phyloP scores from a whole-genome alignment of 2,329 filamentous ascomycete genomes.

The Ambrosiella cleistominuta region DNA sequence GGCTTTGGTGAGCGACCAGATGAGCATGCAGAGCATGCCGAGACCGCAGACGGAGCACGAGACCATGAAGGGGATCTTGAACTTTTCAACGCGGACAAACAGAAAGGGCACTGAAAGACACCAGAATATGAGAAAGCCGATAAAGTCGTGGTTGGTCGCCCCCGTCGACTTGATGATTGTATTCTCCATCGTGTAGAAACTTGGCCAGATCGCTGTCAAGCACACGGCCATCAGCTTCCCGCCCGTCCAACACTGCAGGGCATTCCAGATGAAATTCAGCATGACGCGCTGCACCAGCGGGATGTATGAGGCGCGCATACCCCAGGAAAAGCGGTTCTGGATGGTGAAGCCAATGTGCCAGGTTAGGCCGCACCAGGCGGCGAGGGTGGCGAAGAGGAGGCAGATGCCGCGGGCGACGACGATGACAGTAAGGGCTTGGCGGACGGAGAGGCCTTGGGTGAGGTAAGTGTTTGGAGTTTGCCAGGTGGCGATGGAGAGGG shows the following conservation, averaged over 20 bases:
- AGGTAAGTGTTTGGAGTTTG: conserved; percentile 30
- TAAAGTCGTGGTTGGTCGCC: conserved; percentile 25
- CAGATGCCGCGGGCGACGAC: conserved; percentile 26
- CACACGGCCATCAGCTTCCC: conserved; percentile 19
- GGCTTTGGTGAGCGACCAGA: conserved; percentile 28
- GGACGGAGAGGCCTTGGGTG: conserved; percentile 29
- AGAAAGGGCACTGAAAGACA: conserved; percentile 30
- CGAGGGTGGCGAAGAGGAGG: conserved; percentile 25
- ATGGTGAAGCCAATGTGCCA: conserved; percentile 35
- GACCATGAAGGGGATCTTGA: conserved; percentile 28
- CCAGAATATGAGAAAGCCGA: conserved; percentile 35
- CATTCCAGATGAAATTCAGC: conserved; percentile 33
- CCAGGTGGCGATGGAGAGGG: conserved; percentile 27
- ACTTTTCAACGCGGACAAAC: conserved; percentile 31
- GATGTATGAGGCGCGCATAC: conserved; percentile 30
- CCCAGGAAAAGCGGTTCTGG: conserved; percentile 33
- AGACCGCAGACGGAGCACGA: conserved; percentile 26
- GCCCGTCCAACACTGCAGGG: conserved; percentile 23
- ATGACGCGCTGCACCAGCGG: conserved; percentile 29
- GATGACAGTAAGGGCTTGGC: conserved; percentile 30
- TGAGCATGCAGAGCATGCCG: conserved; percentile 30
- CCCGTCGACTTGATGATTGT: conserved; percentile 24
- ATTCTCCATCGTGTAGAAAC: conserved; percentile 27
- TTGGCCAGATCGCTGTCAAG: conserved; percentile 29
- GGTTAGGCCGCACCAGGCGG: conserved; percentile 29